Evolutionary conservation across 129 eudicot species (phyloP), one percentile per base, ranked within the genome.

Genomic region (Tagetes erecta): DNA sequence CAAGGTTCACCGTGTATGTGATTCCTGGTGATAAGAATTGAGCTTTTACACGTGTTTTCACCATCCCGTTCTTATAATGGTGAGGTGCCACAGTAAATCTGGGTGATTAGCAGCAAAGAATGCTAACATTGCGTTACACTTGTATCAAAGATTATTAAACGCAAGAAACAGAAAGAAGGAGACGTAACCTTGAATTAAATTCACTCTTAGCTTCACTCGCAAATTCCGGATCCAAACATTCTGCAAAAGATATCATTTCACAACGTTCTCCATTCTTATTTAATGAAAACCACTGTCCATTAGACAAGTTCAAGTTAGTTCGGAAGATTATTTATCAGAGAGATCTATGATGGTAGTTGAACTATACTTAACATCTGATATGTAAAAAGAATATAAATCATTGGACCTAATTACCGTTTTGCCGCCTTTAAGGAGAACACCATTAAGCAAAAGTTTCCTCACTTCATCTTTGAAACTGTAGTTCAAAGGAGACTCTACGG

Each of bases 391-490:
- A 47, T 2, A 4, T 47, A 47, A 2, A 11, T 4, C 5, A 47
- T 9, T 47, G 10, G 11, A 47, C 11, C 8, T 14, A 66, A 53
- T 77, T 77, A 77, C 81, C 81, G 50, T 41, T n/a, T 77, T 57
- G 75, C 20, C 59, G 3, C 30, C 30, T 2, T 57, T 42, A 51
- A 55, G 58, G 50, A 41, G 47, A 41, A 33, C 10, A 37, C 74
- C 74, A 33, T 67, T 56, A 6, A 38, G 42, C 67, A 67, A 36
- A 44, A 76, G n/a, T 64, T 42, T 20, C 51, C 20, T n/a, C 1
- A 59, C 1, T 34, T 76, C 80, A 30, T 6, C 73, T 27, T 14
- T 1, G 0, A 67, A 38, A 3, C 9, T 39, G 36, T 76, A 76
- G 9, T 20, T 8, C 37, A 76, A 20, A 76, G 73, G 52, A 51